A percentile compares a stretch with the other conserved stretches of the same genome.
phyloP scores from a whole-genome alignment of 2,329 filamentous ascomycete species.

The Metarhizium humberi region DNA sequence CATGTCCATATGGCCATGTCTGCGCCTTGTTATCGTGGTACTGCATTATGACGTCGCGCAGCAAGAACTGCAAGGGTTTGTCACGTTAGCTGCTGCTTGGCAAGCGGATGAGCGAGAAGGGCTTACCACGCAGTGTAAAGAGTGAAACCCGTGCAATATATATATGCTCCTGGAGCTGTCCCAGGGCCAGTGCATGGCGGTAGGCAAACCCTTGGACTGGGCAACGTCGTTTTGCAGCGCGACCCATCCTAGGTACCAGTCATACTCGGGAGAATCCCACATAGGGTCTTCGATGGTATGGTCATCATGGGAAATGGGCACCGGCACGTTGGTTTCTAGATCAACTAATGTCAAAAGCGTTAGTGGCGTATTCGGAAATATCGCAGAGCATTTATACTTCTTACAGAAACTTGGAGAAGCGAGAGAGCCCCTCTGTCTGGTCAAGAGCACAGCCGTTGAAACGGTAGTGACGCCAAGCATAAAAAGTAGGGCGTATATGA shows the following conservation, averaged over 20 bases:
- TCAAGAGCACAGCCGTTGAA: too few species aligned
- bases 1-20: neutral
- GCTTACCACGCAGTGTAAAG: constrained; percentile 18
- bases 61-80: constrained; percentile 7
- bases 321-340: too few species aligned
- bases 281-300: constrained; percentile 4
- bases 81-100: neutral
- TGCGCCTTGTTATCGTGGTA: constrained; percentile 2
- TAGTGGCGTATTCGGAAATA: too few species aligned
- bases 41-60: constrained; percentile 6
- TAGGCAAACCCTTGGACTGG: constrained; percentile 10
- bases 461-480: too few species aligned
- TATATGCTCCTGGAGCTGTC: constrained; percentile 19
- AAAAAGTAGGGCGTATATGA: too few species aligned
- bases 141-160: constrained; percentile 18
- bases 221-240: constrained; percentile 11
- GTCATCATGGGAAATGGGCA: constrained; percentile 1
- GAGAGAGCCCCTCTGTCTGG: too few species aligned
- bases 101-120: neutral
- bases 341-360: too few species aligned
- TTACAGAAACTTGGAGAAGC: too few species aligned
- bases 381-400: too few species aligned
- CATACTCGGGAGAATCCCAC: constrained; percentile 4
- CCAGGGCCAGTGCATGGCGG: constrained; percentile 20
- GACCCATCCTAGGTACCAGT: neutral